Evolutionary conservation across 306 rosid genomes (phyloP).

Genomic region (Corylus americana): DNA sequence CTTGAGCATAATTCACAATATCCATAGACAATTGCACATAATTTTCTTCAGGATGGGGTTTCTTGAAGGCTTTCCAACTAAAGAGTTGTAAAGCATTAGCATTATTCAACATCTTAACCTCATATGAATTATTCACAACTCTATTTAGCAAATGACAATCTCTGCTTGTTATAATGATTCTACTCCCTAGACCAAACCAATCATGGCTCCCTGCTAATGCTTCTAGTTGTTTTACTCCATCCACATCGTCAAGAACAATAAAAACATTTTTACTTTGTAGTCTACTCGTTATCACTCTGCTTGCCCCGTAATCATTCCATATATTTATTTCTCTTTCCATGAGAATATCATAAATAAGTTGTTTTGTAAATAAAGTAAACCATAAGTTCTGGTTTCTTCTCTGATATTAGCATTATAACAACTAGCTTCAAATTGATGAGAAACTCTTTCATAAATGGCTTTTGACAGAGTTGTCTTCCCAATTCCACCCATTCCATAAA

Average conservation of each 20-base stretch:
- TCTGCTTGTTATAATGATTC: not conserved
- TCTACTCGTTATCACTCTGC: no score
- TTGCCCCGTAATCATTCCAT: not conserved
- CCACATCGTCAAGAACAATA: not conserved
- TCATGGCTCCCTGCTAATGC: not conserved
- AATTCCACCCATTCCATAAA: conserved; percentile 21
- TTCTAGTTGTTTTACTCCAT: not conserved
- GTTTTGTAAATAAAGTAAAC: not conserved
- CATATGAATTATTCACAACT: conserved; percentile 13
- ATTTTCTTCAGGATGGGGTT: not conserved
- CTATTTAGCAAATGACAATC: not conserved
- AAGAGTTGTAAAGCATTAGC: conserved; percentile 28
- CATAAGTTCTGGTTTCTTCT: not conserved
- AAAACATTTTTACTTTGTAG: not conserved
- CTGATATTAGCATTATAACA: not conserved
- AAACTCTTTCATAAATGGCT: conserved; percentile 5
- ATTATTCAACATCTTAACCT: not conserved
- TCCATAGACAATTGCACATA: conserved; percentile 10
- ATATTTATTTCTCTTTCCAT: not conserved
- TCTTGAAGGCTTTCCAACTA: conserved; percentile 19
- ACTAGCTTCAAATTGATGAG: not conserved
- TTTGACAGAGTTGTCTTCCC: conserved; percentile 15
- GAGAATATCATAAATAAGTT: not conserved
- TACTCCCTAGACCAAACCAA: not conserved
- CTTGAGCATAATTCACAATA: conserved; percentile 8